phyloP scores from a whole-genome alignment of 208 protist species.

The Crithidia mellificae region DNA sequence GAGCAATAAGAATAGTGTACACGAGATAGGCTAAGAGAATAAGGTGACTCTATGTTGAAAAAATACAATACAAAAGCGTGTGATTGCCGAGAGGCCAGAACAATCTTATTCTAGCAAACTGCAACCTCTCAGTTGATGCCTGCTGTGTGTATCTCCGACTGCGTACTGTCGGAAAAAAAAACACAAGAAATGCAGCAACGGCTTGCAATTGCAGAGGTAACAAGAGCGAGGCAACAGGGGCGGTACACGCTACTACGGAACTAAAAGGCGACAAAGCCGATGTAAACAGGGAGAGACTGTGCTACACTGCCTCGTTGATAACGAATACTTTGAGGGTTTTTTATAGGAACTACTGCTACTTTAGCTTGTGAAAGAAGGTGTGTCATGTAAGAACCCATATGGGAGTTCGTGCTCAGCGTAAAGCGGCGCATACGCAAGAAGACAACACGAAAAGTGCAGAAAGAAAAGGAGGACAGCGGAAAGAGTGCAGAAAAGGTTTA shows the following conservation, averaged over 20 bases:
- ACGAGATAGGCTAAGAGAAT: background rate
- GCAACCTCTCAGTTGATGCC: background rate
- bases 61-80: background rate
- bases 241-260: background rate
- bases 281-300: conserved; percentile 5
- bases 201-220: background rate
- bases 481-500: no score
- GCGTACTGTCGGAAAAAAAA: no score
- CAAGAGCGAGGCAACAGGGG: background rate
- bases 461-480: background rate
- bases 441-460: no score
- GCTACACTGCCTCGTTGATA: conserved; percentile 13
- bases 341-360: conserved; percentile 5
- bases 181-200: no score
- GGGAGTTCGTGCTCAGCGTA: no score
- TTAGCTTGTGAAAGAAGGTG: background rate
- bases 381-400: background rate
- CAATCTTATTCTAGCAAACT: background rate
- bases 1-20: background rate
- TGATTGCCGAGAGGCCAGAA: background rate
- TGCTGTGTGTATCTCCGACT: no score
- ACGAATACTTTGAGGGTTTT: no score
- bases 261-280: background rate
- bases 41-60: background rate
- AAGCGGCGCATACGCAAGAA: no score